Conservation (phyloP, 2,329 filamentous ascomycete genomes). For the Cladophialophora yegresii region DNA sequence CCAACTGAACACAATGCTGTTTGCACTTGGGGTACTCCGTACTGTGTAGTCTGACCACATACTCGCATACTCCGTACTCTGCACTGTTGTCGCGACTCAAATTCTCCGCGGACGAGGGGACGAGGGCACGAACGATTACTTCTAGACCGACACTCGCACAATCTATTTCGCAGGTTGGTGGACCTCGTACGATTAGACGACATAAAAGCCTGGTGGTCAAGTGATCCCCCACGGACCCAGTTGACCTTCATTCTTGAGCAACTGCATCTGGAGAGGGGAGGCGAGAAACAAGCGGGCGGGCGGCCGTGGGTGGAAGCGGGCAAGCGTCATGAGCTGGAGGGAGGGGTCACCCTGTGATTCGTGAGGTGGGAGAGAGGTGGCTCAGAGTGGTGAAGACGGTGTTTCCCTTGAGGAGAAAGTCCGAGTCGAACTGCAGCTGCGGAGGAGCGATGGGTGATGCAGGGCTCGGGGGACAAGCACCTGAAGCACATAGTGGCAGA, state of each 20-base stretch:
- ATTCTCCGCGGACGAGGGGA: background rate
- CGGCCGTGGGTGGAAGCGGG: background rate
- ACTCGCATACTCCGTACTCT: no score
- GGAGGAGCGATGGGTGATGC: background rate
- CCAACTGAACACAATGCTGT: no score
- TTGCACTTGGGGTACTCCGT: no score
- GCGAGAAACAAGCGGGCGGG: constrained; percentile 7
- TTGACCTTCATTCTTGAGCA: background rate
- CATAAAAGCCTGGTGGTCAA: constrained; percentile 4
- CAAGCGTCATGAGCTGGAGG: background rate
- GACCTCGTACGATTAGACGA: background rate
- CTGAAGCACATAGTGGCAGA: background rate
- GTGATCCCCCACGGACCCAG: constrained; percentile 5
- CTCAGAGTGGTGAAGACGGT: background rate
- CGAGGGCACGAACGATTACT: background rate
- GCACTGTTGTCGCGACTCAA: background rate
- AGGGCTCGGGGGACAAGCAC: background rate
- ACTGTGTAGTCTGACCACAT: background rate
- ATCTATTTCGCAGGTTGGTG: background rate
- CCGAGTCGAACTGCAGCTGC: background rate
- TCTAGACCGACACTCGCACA: background rate
- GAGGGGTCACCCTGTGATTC: background rate
- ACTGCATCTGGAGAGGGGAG: background rate
- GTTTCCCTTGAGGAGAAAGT: background rate
- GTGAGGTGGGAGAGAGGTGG: background rate